Evolutionary conservation across 2,329 filamentous ascomycete species (phyloP), one percentile per base, ranked within the genome.

Genomic region (Didymosphaeria variabile): DNA sequence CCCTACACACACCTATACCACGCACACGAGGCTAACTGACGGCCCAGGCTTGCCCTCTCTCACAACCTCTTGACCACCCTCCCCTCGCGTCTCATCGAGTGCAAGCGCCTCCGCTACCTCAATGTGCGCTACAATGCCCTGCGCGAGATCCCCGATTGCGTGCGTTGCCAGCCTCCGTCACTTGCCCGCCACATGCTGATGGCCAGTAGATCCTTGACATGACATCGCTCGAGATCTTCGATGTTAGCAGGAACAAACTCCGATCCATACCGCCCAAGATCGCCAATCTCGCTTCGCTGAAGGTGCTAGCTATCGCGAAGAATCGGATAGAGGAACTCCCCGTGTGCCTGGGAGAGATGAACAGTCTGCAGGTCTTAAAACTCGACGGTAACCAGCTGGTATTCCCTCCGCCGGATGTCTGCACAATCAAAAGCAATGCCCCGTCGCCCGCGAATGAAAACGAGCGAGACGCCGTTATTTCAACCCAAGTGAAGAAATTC

Each of bases 191-290:
- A 21, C 46, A 38, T 61, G 47, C 58, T 71, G 54, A 66, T 65
- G 31, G 26, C 47, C 23, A 31, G 44, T 74, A 97, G 93, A 87
- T 98, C 60, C 94, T 94, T 76, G 89, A 93, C 77, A 85, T 98
- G 63, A 90, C 88, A 55, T 91, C 93, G 36, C 86, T 98, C 58
- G 94, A 98, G 79, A 97, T 97, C 61, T 86, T 98, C 63, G 94
- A 98, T 79, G 85, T 98, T 57, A 94, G 93, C 76, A 88, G 92
- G 70, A 98, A 98, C 76, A 92, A 91, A 76, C 88, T 98, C 63
- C 87, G 86, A 51, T 82, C 86, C 10, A 85, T 98, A 1, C 93
- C 94, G 0, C 87, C 90, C 50, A 91, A 94, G 57, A 91, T 97
- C 63, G 87, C 87, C 62, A 92, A 89, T 72, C 83, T 98, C 71